Conservation (phyloP, 352 stramenopile species). For the Phytophthora sojae region DNA sequence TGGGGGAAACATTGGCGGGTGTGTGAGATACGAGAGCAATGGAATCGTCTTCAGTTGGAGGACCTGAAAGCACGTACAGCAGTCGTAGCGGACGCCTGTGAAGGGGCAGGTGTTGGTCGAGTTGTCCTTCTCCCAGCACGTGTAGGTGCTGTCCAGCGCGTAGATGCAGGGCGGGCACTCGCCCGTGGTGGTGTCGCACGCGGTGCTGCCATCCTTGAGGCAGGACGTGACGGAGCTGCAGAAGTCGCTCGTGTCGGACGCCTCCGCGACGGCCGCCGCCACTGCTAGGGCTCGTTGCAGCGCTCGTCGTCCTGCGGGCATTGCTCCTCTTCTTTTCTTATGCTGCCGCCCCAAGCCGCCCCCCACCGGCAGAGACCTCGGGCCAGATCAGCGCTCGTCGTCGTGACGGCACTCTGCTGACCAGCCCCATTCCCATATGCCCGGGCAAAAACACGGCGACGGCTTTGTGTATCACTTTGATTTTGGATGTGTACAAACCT, state of each 20-base stretch:
- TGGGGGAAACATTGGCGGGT: no score
- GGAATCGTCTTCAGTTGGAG: no score
- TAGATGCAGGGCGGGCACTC: slow-evolving; percentile 75
- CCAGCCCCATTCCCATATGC: slow-evolving; percentile 21
- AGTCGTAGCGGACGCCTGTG: slow-evolving; percentile 73
- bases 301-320: slow-evolving; percentile 20
- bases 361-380: slow-evolving; percentile 28
- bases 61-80: slow-evolving; percentile 54
- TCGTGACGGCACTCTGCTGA: slow-evolving; percentile 30
- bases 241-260: slow-evolving; percentile 43
- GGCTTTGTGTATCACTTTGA: background rate
- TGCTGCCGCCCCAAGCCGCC: slow-evolving; percentile 6
- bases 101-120: slow-evolving; percentile 74
- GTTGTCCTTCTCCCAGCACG: slow-evolving; percentile 72
- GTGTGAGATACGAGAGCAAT: slow-evolving; percentile 9
- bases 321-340: slow-evolving; percentile 40
- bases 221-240: slow-evolving; percentile 49
- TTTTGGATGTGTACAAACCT: no score
- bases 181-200: slow-evolving; percentile 45
- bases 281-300: slow-evolving; percentile 1
- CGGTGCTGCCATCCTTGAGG: slow-evolving; percentile 44
- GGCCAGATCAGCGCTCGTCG: slow-evolving; percentile 31
- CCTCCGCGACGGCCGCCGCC: background rate
- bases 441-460: background rate
- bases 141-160: slow-evolving; percentile 53